Evolutionary conservation across 129 eudicot species (phyloP).

Genomic region (Rutidosis leptorrhynchoides): DNA sequence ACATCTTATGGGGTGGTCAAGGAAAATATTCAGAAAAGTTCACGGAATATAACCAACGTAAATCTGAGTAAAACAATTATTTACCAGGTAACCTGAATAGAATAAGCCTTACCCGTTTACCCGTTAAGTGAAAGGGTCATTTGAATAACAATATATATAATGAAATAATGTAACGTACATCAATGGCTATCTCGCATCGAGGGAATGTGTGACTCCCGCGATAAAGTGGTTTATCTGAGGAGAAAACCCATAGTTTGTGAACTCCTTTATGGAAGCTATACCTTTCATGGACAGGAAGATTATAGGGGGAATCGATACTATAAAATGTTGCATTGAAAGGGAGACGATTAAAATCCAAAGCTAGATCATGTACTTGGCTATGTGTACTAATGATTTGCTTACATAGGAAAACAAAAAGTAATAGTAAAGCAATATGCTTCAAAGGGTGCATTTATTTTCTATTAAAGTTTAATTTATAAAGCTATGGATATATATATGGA

Average conservation of each 20-base stretch:
- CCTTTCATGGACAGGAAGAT: constrained; percentile 21
- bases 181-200: constrained; percentile 26
- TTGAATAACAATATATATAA: not conserved
- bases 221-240: constrained; percentile 24
- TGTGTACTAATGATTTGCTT: not conserved
- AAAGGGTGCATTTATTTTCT: not conserved
- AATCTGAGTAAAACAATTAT: too few relatives aligned
- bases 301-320: constrained; percentile 18
- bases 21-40: too few relatives aligned
- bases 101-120: too few relatives aligned
- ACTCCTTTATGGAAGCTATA: constrained; percentile 31
- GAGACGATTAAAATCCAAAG: not conserved
- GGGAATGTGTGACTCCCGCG: constrained; percentile 26
- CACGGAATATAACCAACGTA: too few relatives aligned
- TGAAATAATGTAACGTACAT: not conserved
- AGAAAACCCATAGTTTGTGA: constrained; percentile 36
- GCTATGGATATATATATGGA: not conserved
- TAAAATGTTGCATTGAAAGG: not conserved
- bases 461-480: not conserved
- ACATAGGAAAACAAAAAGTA: not conserved
- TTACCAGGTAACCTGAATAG: too few relatives aligned
- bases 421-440: not conserved
- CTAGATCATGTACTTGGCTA: not conserved
- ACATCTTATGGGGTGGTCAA: too few relatives aligned
- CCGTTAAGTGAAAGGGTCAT: not conserved